These are phyloP conservation scores for Vicia sativa DNA, from an alignment of 306 rosid species.

Conservation along the genomic window DNA sequence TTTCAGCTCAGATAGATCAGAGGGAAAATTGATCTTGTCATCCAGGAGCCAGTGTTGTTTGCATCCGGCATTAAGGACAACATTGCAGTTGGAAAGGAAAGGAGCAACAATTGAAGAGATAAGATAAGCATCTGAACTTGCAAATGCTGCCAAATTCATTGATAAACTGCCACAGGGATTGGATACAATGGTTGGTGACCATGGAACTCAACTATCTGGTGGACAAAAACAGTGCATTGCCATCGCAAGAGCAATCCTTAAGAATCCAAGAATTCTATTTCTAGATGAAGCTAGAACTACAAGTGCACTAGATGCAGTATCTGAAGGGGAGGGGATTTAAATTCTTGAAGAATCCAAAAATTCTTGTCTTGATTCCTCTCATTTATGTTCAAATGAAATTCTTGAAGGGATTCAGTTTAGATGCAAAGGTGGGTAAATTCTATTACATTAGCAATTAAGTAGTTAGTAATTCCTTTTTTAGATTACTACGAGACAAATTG, in stretches of 20 bases:
- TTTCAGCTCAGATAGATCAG: conserved; percentile 86
- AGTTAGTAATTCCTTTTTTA: neutral
- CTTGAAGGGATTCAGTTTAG: conserved; percentile 87
- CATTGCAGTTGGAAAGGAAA: conserved; percentile 84
- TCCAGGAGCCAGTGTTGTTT: conserved; percentile 90
- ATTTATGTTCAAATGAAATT: conserved; percentile 67
- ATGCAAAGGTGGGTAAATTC: conserved; percentile 65
- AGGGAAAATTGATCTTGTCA: conserved; percentile 91
- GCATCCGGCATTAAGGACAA: conserved; percentile 82
- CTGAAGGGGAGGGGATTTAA: no score
- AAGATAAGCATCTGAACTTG: conserved; percentile 71
- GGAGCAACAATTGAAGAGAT: conserved; percentile 84
- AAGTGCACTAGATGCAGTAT: conserved; percentile 91
- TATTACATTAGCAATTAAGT: neutral
- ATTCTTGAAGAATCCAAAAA: no score
- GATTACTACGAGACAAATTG: no score
- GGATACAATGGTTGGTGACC: conserved; percentile 89
- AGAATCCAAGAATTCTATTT: conserved; percentile 78
- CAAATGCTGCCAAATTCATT: conserved; percentile 86
- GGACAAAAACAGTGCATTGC: conserved; percentile 94
- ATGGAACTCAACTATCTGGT: conserved; percentile 88
- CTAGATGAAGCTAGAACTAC: conserved; percentile 96
- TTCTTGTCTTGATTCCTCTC: conserved; percentile 68
- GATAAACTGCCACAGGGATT: conserved; percentile 90
- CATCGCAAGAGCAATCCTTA: conserved; percentile 88